These are phyloP conservation scores for Picea sitchensis DNA, from an alignment of 75 land plant species.

Conservation along the genomic window DNA sequence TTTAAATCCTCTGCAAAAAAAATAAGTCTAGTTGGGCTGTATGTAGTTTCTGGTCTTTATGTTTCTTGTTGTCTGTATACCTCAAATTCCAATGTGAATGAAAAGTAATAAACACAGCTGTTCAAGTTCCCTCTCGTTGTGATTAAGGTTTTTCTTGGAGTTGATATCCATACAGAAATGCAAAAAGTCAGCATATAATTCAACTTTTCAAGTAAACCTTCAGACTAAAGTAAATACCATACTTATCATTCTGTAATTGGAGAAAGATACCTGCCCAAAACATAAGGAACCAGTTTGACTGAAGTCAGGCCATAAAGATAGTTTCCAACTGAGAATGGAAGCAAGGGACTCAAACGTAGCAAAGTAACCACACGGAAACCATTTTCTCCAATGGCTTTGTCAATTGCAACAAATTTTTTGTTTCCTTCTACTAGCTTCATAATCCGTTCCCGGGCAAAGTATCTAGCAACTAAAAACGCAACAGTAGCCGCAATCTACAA, in stretches of 20 bases:
- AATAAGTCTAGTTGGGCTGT: neutral
- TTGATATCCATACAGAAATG: neutral
- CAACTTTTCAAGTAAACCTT: neutral
- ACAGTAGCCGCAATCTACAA: constrained; percentile 84
- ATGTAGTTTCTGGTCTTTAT: neutral
- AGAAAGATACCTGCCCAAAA: constrained; percentile 76
- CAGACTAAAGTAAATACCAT: neutral
- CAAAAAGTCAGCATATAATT: neutral
- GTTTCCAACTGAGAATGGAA: constrained; percentile 96
- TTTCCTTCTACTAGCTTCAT: constrained; percentile 88
- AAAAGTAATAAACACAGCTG: neutral
- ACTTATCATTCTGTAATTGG: neutral
- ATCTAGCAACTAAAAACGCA: constrained; percentile 92
- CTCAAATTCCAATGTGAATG: neutral
- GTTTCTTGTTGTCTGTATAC: neutral
- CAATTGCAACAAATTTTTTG: constrained; percentile 94
- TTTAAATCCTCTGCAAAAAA: neutral
- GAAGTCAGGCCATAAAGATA: constrained; percentile 98
- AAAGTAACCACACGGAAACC: constrained; percentile 93
- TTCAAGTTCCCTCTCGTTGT: neutral
- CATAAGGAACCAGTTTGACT: constrained; percentile 88
- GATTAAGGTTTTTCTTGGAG: neutral
- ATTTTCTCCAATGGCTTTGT: constrained; percentile 98
- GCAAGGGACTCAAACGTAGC: constrained; percentile 90
- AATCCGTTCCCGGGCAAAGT: constrained; percentile 96